Percentiles rank a stretch among this genome's conserved stretches.
These are phyloP conservation scores for Colletotrichum filicis DNA, from an alignment of 2,329 filamentous ascomycete species.

Conservation along the genomic window DNA sequence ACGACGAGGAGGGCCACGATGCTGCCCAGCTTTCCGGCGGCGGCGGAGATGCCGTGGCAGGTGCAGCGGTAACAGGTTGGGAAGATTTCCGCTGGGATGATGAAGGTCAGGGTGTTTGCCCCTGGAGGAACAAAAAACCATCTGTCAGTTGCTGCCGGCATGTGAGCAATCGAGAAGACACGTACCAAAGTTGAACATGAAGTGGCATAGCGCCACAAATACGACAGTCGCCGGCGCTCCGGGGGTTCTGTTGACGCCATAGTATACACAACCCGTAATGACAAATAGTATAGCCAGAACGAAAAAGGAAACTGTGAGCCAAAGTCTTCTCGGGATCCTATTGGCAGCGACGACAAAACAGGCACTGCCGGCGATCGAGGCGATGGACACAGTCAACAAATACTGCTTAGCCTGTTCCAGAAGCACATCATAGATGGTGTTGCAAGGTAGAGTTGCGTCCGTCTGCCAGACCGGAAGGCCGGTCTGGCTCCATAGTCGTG, in stretches of 20 bases:
- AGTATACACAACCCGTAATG: slow-evolving; percentile 62
- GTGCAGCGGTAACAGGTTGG: slow-evolving; percentile 72
- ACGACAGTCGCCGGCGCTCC: slow-evolving; percentile 59
- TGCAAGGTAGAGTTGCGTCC: slow-evolving; percentile 58
- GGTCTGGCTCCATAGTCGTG: slow-evolving; percentile 51
- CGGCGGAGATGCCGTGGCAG: slow-evolving; percentile 71
- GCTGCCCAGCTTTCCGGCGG: slow-evolving; percentile 68
- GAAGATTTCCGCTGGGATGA: slow-evolving; percentile 73
- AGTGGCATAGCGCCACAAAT: slow-evolving; percentile 63
- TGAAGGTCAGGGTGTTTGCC: slow-evolving; percentile 71
- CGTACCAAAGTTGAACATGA: slow-evolving; percentile 66
- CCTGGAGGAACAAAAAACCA: slow-evolving; percentile 44
- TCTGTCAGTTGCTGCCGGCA: no score
- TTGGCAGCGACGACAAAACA: slow-evolving; percentile 61
- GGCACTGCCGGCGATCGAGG: slow-evolving; percentile 60
- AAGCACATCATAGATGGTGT: slow-evolving; percentile 62
- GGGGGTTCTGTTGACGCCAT: slow-evolving; percentile 53
- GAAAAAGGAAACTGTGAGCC: slow-evolving; percentile 62
- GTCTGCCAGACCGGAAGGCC: slow-evolving; percentile 62
- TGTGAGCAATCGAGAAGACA: neutral
- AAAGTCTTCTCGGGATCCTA: slow-evolving; percentile 58
- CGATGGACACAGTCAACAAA: slow-evolving; percentile 61
- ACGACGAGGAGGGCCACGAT: slow-evolving; percentile 63
- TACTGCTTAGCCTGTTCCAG: slow-evolving; percentile 65
- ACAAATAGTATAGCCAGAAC: slow-evolving; percentile 58